Percentiles rank a stretch among this genome's conserved stretches.
Evolutionary conservation across 2,329 filamentous ascomycete genomes (phyloP).

Genomic region (Plectosphaerella plurivora): DNA sequence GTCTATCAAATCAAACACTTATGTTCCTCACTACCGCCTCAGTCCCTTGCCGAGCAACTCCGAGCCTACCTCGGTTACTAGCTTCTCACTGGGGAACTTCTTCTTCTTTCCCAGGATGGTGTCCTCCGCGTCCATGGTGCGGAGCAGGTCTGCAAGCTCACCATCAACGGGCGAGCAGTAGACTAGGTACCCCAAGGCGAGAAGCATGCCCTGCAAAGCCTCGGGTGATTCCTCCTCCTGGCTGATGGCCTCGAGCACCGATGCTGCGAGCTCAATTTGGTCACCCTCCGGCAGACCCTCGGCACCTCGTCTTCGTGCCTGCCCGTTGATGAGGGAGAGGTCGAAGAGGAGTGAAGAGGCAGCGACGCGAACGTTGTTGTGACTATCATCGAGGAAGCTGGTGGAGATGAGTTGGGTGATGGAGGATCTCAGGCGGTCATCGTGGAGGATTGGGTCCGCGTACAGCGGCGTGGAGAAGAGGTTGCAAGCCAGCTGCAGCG

Average conservation of each 20-base stretch:
- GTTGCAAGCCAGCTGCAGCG: conserved; percentile 80
- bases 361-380: conserved; percentile 72
- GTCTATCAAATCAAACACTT: too few species aligned
- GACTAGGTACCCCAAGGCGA: conserved; percentile 70
- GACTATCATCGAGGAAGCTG: conserved; percentile 72
- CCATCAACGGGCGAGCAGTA: conserved; percentile 68
- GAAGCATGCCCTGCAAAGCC: conserved; percentile 69
- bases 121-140: conserved; percentile 68
- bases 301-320: conserved; percentile 52
- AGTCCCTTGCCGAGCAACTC: conserved; percentile 50
- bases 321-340: conserved; percentile 66
- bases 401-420: conserved; percentile 69
- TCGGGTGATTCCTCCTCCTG: conserved; percentile 61
- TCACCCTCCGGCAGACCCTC: conserved; percentile 62
- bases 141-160: conserved; percentile 74
- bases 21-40: conserved; percentile 17
- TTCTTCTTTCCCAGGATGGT: conserved; percentile 56
- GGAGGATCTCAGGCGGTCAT: conserved; percentile 45
- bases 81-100: conserved; percentile 50
- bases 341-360: conserved; percentile 84
- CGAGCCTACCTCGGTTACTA: conserved; percentile 51
- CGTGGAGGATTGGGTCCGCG: conserved; percentile 54
- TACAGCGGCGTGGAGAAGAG: conserved; percentile 75
- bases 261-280: conserved; percentile 78
- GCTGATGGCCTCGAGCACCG: conserved; percentile 67